Conservation (phyloP, 495 filamentous ascomycete genomes). For the Aspergillus hancockii region DNA sequence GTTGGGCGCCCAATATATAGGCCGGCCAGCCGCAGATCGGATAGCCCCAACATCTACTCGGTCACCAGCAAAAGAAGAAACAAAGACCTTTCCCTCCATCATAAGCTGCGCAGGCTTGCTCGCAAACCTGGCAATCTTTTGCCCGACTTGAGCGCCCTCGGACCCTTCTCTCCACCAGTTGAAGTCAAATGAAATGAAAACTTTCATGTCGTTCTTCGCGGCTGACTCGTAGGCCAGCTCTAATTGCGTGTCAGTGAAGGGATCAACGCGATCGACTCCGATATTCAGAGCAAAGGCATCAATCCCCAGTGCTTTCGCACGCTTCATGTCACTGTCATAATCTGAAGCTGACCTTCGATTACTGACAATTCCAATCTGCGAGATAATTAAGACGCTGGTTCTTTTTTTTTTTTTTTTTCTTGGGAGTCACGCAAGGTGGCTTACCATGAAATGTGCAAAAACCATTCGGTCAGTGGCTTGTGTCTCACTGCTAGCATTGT, state of each 20-base stretch:
- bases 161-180: constrained; percentile 42
- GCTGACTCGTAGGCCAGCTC: constrained; percentile 57
- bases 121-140: constrained; percentile 47
- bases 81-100: constrained; percentile 55
- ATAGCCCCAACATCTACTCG: constrained; percentile 46
- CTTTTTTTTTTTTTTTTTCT: no score
- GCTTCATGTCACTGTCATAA: constrained; percentile 56
- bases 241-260: constrained; percentile 52
- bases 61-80: constrained; percentile 54
- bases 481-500: neutral
- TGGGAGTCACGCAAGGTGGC: no score
- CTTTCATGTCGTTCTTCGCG: constrained; percentile 55
- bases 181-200: constrained; percentile 62
- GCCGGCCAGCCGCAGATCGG: constrained; percentile 40
- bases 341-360: constrained; percentile 47
- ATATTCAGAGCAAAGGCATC: constrained; percentile 62
- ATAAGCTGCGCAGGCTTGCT: constrained; percentile 50
- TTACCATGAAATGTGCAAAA: constrained; percentile 61
- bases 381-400: neutral
- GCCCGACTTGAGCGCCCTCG: constrained; percentile 41
- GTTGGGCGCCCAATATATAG: constrained; percentile 56
- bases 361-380: constrained; percentile 51
- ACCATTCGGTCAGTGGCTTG: constrained; percentile 36
- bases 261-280: constrained; percentile 47
- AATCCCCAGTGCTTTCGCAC: constrained; percentile 53